These are phyloP conservation scores for Fusarium circinatum DNA, from an alignment of 2,329 filamentous ascomycete genomes.

Conservation along the genomic window DNA sequence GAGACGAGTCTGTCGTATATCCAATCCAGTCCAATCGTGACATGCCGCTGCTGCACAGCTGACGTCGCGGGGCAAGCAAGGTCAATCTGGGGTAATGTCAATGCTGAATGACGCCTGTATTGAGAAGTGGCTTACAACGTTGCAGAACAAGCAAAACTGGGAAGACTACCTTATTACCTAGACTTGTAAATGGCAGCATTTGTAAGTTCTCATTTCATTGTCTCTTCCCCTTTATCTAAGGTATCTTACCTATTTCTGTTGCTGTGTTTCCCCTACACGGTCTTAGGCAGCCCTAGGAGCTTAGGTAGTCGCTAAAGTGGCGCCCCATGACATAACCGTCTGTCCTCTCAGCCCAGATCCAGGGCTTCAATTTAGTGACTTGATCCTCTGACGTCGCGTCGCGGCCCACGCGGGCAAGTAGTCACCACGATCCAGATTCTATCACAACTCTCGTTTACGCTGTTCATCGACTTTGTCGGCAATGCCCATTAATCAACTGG, in stretches of 20 bases:
- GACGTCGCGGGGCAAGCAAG: slow-evolving; percentile 33
- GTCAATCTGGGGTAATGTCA: slow-evolving; percentile 30
- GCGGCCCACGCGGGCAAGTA: slow-evolving; percentile 27
- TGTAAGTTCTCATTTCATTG: slow-evolving; percentile 41
- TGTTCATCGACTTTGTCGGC: neutral
- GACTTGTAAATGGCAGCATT: slow-evolving; percentile 49
- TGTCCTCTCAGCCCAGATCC: slow-evolving; percentile 15
- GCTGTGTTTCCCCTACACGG: neutral
- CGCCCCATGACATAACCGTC: slow-evolving; percentile 41
- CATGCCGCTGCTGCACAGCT: slow-evolving; percentile 25
- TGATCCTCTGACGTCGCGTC: slow-evolving; percentile 40
- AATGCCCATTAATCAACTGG: neutral
- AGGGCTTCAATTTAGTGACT: slow-evolving; percentile 22
- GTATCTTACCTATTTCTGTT: neutral
- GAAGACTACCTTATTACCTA: neutral
- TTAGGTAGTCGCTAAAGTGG: slow-evolving; percentile 24
- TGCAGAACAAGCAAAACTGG: slow-evolving; percentile 39
- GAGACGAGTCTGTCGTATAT: neutral
- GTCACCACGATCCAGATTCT: slow-evolving; percentile 1
- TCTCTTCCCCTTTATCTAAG: neutral
- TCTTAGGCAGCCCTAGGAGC: neutral
- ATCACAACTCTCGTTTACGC: neutral
- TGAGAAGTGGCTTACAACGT: slow-evolving; percentile 36
- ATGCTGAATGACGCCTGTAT: slow-evolving; percentile 46
- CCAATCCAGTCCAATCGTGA: neutral